Percentiles rank a stretch among this genome's conserved stretches.
Conservation (phyloP, 2,329 filamentous ascomycete species). For the Penicillium sp. region DNA sequence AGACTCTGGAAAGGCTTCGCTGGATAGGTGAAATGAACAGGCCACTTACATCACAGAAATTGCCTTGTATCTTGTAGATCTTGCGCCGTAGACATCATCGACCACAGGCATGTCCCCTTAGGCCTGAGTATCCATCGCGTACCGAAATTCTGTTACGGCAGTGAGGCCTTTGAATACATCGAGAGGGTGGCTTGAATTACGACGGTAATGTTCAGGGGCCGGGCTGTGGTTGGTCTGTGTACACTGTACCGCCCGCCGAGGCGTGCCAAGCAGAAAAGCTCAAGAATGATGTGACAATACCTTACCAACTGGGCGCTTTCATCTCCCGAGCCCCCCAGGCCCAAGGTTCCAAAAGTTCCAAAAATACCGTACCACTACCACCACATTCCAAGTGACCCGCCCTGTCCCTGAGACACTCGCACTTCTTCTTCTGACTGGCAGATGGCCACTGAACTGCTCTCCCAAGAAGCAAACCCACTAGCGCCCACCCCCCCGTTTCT, state of each 20-base stretch:
- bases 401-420: conserved; percentile 13
- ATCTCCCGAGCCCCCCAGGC: not conserved
- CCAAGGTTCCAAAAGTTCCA: not conserved
- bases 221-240: not conserved
- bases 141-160: not conserved
- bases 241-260: not conserved
- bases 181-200: not conserved
- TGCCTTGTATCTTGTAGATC: not conserved
- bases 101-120: not conserved
- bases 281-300: not conserved
- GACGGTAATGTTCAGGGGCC: not conserved
- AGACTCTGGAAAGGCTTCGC: not conserved
- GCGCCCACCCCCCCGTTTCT: conserved; percentile 1
- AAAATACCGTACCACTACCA: conserved; percentile 4
- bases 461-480: conserved; percentile 7
- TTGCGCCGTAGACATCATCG: not conserved
- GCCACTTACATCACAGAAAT: not conserved
- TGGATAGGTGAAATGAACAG: not conserved
- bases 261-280: not conserved
- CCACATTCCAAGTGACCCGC: conserved; percentile 10
- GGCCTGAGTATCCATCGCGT: not conserved
- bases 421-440: not conserved
- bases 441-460: not conserved
- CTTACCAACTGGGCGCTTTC: not conserved
- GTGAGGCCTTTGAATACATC: not conserved